Conservation (phyloP, 257 asterid species). For the Gentiana straminea region DNA sequence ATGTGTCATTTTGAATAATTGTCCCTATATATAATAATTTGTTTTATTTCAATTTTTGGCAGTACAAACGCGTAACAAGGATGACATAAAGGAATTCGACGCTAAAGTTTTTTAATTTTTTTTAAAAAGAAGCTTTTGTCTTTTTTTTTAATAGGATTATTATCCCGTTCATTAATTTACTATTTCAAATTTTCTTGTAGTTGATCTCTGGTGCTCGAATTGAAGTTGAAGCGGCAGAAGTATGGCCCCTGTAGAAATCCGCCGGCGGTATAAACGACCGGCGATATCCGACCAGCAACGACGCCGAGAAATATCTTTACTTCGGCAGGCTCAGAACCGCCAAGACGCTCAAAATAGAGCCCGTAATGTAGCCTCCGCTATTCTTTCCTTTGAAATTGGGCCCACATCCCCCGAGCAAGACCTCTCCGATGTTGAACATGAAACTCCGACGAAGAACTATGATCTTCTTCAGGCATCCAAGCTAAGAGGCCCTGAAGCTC, state of each 20-base stretch:
- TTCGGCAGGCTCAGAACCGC: conserved; percentile 72
- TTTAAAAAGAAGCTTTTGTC: too few species aligned
- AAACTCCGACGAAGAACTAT: conserved; percentile 11
- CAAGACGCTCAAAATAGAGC: conserved; percentile 80
- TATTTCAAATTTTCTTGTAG: too few species aligned
- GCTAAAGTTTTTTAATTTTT: too few species aligned
- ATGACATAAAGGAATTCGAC: too few species aligned
- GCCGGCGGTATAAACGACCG: conserved; percentile 84
- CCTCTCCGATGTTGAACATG: conserved; percentile 22
- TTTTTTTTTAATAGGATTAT: too few species aligned
- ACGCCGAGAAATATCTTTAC: conserved; percentile 76
- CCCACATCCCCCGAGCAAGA: conserved; percentile 8
- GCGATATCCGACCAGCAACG: conserved; percentile 81
- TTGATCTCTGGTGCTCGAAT: too few species aligned
- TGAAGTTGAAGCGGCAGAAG: too few species aligned
- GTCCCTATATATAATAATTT: too few species aligned
- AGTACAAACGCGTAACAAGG: too few species aligned
- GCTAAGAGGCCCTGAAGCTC: conserved; percentile 68
- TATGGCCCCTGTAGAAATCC: conserved; percentile 76
- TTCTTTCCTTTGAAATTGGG: conserved; percentile 45
- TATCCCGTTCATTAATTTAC: too few species aligned
- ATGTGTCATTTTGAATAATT: too few species aligned
- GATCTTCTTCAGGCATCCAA: conserved; percentile 62
- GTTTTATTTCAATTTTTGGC: too few species aligned
- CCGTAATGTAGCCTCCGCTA: conserved; percentile 65